Conservation (phyloP, 1,284 basidiomycete genomes). For the Fomitopsis schrenkii region DNA sequence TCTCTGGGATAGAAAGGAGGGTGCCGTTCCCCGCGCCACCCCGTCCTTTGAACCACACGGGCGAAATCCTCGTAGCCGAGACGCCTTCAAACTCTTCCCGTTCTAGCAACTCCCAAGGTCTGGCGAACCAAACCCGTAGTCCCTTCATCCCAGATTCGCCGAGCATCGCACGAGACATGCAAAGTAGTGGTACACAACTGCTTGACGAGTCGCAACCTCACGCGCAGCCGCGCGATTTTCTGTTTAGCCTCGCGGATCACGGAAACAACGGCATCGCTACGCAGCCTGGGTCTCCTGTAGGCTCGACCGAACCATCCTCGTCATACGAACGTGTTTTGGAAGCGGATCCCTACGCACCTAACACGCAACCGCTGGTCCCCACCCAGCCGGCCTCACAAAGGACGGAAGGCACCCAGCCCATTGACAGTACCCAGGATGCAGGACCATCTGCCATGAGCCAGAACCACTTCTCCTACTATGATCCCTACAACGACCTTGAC, state of each 20-base stretch:
- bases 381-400: conserved; percentile 4
- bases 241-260: neutral
- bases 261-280: neutral
- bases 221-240: conserved; percentile 4
- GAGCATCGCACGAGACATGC: conserved; percentile 17
- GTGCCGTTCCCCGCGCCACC: conserved; percentile 1
- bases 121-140: neutral
- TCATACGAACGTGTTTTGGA: conserved; percentile 17
- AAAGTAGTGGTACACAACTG: conserved; percentile 11
- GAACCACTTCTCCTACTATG: neutral
- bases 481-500: neutral
- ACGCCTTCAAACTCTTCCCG: conserved; percentile 16
- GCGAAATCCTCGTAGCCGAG: conserved; percentile 13
- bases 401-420: neutral
- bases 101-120: conserved; percentile 4
- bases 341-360: conserved; percentile 2
- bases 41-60: neutral
- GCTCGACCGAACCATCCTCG: conserved; percentile 16
- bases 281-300: conserved; percentile 1
- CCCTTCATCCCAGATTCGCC: neutral
- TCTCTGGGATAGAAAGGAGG: neutral
- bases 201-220: conserved; percentile 1
- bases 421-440: neutral
- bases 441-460: neutral
- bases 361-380: neutral